Conservation (phyloP, 805 yeast genomes). For the Kuraishia capsulata region DNA sequence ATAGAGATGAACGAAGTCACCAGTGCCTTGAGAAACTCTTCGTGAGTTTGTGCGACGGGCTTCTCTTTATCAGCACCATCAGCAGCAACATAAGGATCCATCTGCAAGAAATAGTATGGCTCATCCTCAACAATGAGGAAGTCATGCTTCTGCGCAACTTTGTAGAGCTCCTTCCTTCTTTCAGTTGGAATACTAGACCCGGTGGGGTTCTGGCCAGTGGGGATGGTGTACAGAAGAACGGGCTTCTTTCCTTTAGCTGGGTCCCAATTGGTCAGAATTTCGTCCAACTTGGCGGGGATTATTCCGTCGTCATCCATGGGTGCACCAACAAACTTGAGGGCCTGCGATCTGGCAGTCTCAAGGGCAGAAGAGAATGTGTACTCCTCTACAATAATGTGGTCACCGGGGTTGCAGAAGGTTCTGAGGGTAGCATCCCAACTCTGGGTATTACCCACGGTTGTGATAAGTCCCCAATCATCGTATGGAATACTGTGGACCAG, state of each 20-base stretch:
- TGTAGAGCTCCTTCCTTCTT: constrained; percentile 71
- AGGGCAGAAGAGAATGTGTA: constrained; percentile 69
- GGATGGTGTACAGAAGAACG: constrained; percentile 78
- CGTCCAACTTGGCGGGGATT: constrained; percentile 46
- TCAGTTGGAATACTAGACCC: constrained; percentile 75
- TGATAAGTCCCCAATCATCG: constrained; percentile 65
- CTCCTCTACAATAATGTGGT: constrained; percentile 67
- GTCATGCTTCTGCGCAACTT: constrained; percentile 77
- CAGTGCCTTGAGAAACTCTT: constrained; percentile 56
- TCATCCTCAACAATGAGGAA: constrained; percentile 88
- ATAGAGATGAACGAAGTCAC: constrained; percentile 67
- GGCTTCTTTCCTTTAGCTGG: constrained; percentile 47
- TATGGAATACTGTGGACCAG: constrained; percentile 41
- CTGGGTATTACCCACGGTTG: constrained; percentile 84
- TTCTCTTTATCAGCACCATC: background rate
- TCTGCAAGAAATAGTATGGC: constrained; percentile 94
- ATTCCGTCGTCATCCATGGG: constrained; percentile 60
- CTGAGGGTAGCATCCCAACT: constrained; percentile 81
- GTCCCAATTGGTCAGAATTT: constrained; percentile 53
- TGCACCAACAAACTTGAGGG: constrained; percentile 55
- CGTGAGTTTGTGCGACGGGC: constrained; percentile 30
- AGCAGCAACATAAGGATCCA: constrained; percentile 63
- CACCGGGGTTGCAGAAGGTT: constrained; percentile 49
- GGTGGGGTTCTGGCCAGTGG: constrained; percentile 98
- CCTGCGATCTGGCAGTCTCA: constrained; percentile 57